Evolutionary conservation across 306 rosid genomes (phyloP).

Genomic region (Cicer yamashitae): DNA sequence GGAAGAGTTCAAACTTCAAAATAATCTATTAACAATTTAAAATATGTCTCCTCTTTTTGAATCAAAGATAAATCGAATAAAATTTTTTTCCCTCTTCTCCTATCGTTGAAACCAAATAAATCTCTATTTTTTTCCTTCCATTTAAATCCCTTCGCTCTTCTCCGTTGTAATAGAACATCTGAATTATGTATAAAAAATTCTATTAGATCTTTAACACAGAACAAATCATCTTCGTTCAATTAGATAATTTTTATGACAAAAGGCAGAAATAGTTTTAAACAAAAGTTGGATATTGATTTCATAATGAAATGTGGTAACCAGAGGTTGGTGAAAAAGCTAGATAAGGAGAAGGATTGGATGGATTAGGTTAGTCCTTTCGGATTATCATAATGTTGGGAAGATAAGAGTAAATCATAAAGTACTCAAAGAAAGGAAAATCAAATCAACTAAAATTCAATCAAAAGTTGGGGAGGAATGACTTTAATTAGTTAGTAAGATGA

Average conservation of each 20-base stretch:
- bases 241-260: neutral
- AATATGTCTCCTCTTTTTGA: too few species aligned
- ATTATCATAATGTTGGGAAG: neutral
- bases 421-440: neutral
- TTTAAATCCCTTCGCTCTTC: too few species aligned
- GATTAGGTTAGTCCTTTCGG: slow-evolving; percentile 4
- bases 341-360: neutral
- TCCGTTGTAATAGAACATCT: slow-evolving; percentile 11
- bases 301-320: slow-evolving; percentile 31
- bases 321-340: slow-evolving; percentile 24
- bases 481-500: too few species aligned
- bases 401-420: slow-evolving; percentile 5
- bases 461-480: neutral
- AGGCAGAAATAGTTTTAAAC: neutral
- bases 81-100: too few species aligned
- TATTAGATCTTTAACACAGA: too few species aligned
- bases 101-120: too few species aligned
- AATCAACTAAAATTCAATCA: neutral
- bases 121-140: too few species aligned
- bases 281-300: neutral
- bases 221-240: neutral
- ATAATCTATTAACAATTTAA: too few species aligned
- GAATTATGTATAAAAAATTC: neutral
- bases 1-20: too few species aligned
- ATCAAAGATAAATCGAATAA: too few species aligned